Conservation (phyloP, 169 alveolate genomes). For the Fabrea salina region DNA sequence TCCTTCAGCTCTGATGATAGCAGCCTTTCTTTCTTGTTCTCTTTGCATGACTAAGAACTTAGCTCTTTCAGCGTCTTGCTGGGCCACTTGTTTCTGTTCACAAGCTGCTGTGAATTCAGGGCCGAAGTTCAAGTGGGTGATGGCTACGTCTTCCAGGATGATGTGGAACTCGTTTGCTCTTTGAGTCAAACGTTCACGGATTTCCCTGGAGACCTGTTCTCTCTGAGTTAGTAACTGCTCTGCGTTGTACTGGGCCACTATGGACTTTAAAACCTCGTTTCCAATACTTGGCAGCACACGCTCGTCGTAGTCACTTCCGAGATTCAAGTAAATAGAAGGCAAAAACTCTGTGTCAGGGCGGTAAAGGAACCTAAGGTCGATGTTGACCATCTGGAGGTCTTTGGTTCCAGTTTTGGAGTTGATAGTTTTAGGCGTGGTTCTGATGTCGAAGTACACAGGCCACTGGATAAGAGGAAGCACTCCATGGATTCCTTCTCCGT, state of each 20-base stretch:
- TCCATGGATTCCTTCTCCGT: constrained; percentile 63
- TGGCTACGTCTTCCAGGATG: constrained; percentile 95
- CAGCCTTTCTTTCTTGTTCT: constrained; percentile 94
- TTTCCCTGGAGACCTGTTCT: constrained; percentile 92
- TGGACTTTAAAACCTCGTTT: constrained; percentile 96
- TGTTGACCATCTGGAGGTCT: constrained; percentile 93
- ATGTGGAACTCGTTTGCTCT: constrained; percentile 94
- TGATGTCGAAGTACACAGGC: constrained; percentile 88
- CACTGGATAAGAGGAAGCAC: constrained; percentile 42
- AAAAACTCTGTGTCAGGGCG: constrained; percentile 87
- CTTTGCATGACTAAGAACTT: constrained; percentile 94
- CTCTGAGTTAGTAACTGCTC: constrained; percentile 94
- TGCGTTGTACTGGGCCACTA: constrained; percentile 94
- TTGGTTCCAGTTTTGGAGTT: constrained; percentile 92
- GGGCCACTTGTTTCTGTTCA: constrained; percentile 98
- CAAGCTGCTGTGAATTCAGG: constrained; percentile 96
- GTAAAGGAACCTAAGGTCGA: constrained; percentile 90
- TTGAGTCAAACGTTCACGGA: constrained; percentile 89
- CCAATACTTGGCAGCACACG: constrained; percentile 97
- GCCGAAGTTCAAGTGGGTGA: constrained; percentile 95
- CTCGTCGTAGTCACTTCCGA: constrained; percentile 97
- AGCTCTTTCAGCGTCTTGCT: constrained; percentile 97
- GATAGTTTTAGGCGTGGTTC: constrained; percentile 90
- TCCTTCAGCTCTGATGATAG: constrained; percentile 96
- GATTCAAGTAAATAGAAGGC: constrained; percentile 87